Percentiles rank a stretch among this genome's conserved stretches.
Conservation (phyloP, 2,329 filamentous ascomycete species). For the Thelonectria olida region DNA sequence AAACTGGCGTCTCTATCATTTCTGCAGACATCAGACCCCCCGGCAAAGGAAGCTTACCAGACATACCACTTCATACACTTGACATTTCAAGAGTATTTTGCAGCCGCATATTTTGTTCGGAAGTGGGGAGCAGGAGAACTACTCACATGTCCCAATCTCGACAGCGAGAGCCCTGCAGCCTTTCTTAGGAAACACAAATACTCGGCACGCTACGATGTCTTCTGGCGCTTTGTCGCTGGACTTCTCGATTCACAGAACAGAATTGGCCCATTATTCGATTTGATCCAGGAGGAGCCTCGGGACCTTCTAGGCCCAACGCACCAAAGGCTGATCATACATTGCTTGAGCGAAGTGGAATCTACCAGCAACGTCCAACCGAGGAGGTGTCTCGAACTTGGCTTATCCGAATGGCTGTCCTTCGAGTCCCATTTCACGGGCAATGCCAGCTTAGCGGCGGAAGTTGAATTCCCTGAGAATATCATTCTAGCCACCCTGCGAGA, state of each 20-base stretch:
- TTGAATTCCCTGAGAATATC: too few relatives aligned
- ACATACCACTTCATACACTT: constrained; percentile 53
- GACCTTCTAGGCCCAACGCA: constrained; percentile 49
- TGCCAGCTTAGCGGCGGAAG: too few relatives aligned
- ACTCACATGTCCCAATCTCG: constrained; percentile 28
- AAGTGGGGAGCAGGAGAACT: constrained; percentile 36
- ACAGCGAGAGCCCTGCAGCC: constrained; percentile 5
- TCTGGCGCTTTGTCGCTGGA: constrained; percentile 55
- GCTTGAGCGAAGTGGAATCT: constrained; percentile 42
- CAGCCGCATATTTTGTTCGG: constrained; percentile 49
- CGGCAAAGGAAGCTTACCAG: constrained; percentile 16
- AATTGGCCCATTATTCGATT: constrained; percentile 37
- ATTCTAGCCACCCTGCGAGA: too few relatives aligned
- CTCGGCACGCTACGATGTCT: constrained; percentile 47
- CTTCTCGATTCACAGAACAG: constrained; percentile 37
- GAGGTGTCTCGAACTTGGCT: neutral
- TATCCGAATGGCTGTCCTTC: neutral
- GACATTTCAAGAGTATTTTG: constrained; percentile 55
- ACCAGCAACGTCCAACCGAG: neutral
- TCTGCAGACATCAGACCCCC: constrained; percentile 44
- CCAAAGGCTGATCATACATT: constrained; percentile 50
- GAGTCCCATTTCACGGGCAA: neutral
- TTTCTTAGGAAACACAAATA: constrained; percentile 51
- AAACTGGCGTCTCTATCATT: constrained; percentile 44
- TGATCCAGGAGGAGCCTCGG: constrained; percentile 44